phyloP scores from a whole-genome alignment of 225 moss, liverwort and hornwort genomes.

The Pseudisothecium myosuroides region DNA sequence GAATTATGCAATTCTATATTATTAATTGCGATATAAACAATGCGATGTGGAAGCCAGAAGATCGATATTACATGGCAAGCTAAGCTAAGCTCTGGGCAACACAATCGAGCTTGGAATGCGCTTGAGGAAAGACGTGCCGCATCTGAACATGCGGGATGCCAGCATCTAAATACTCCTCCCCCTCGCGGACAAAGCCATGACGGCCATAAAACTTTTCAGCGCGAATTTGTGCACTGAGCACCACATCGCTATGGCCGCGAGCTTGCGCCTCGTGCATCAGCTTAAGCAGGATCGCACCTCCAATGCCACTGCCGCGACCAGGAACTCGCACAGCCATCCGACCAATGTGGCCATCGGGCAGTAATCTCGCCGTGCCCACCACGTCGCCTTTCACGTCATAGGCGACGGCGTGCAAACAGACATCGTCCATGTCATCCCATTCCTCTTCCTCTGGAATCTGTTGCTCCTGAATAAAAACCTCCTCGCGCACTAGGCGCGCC shows the following conservation, averaged over 20 bases:
- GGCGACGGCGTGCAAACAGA: slow-evolving; percentile 21
- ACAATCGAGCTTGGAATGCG: background rate
- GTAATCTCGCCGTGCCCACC: slow-evolving; percentile 25
- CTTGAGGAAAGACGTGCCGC: slow-evolving; percentile 8
- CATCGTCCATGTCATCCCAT: slow-evolving; percentile 30
- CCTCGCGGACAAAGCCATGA: slow-evolving; percentile 31
- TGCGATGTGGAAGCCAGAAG: background rate
- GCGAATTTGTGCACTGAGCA: slow-evolving; percentile 20
- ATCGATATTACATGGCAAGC: background rate
- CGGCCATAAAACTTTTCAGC: slow-evolving; percentile 32
- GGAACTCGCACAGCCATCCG: slow-evolving; percentile 30
- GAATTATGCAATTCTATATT: background rate
- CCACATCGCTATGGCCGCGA: slow-evolving; percentile 11
- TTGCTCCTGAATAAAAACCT: slow-evolving; percentile 41
- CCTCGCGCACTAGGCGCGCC: slow-evolving; percentile 16
- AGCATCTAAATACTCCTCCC: slow-evolving; percentile 26
- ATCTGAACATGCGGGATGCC: slow-evolving; percentile 32
- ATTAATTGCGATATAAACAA: background rate
- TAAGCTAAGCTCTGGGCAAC: background rate
- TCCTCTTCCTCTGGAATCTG: slow-evolving; percentile 12
- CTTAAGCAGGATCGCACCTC: slow-evolving; percentile 5
- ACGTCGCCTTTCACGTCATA: slow-evolving; percentile 4
- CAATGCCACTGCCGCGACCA: slow-evolving; percentile 23
- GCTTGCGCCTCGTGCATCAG: slow-evolving; percentile 20
- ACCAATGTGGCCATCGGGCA: slow-evolving; percentile 28